Evolutionary conservation across 1,139 yeast genomes (phyloP).

Genomic region (Chernovozyma aurita): DNA sequence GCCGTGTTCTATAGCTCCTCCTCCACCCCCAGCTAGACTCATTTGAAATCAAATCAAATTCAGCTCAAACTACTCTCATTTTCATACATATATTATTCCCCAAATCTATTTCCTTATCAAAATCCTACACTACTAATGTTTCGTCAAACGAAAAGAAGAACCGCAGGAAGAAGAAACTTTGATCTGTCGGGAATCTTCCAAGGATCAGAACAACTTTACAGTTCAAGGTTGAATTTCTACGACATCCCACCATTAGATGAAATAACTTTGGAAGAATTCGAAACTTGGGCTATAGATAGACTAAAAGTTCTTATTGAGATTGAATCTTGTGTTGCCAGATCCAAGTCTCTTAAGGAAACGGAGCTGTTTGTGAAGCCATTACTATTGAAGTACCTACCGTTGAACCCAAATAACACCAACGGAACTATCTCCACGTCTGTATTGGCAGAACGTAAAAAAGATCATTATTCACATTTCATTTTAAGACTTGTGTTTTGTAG

Average conservation of each 20-base stretch:
- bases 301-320: constrained; percentile 78
- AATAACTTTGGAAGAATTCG: constrained; percentile 87
- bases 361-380: constrained; percentile 64
- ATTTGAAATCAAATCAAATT: too few relatives aligned
- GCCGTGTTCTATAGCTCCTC: too few relatives aligned
- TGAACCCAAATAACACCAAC: constrained; percentile 19
- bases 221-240: constrained; percentile 59
- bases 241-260: constrained; percentile 74
- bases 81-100: too few relatives aligned
- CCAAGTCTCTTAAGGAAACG: constrained; percentile 60
- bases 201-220: constrained; percentile 8
- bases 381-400: constrained; percentile 61
- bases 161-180: constrained; percentile 70
- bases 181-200: constrained; percentile 39
- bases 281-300: constrained; percentile 92
- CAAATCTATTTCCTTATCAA: too few relatives aligned
- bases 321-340: constrained; percentile 68
- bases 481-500: constrained; percentile 86
- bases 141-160: constrained; percentile 70
- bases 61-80: too few relatives aligned
- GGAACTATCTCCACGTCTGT: constrained; percentile 24
- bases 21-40: too few relatives aligned
- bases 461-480: constrained; percentile 87
- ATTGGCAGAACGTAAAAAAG: constrained; percentile 67
- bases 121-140: too few relatives aligned